Evolutionary conservation across 495 filamentous ascomycete species (phyloP).

Genomic region (Tuber melanosporum): DNA sequence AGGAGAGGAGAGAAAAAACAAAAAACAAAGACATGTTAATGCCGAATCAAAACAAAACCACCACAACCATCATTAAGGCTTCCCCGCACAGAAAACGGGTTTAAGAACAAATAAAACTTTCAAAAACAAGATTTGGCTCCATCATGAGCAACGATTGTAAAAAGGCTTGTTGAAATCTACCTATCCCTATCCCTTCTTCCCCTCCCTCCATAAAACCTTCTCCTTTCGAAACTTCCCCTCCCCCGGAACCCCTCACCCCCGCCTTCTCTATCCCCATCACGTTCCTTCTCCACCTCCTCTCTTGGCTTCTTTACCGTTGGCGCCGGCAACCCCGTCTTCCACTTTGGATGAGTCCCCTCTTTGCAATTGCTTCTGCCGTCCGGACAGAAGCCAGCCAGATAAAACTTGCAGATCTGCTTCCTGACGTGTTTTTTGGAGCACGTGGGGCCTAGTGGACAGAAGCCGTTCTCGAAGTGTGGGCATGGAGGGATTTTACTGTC

Average conservation of each 20-base stretch:
- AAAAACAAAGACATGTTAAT: background rate
- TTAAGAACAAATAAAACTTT: background rate
- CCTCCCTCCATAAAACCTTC: slow-evolving; percentile 41
- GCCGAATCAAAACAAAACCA: background rate
- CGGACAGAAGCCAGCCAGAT: slow-evolving; percentile 90
- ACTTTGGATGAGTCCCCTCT: slow-evolving; percentile 73
- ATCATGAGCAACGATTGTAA: background rate
- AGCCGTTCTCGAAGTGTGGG: slow-evolving; percentile 91
- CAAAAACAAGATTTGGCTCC: slow-evolving; percentile 1
- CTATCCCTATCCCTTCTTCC: slow-evolving; percentile 38
- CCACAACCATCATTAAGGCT: background rate
- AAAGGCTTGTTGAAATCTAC: slow-evolving; percentile 10
- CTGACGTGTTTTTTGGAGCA: slow-evolving; percentile 82
- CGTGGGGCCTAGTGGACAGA: slow-evolving; percentile 79
- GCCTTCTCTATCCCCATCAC: slow-evolving; percentile 51
- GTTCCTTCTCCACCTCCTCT: slow-evolving; percentile 54
- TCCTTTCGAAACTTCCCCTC: slow-evolving; percentile 43
- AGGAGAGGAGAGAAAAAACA: background rate
- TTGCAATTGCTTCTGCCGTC: slow-evolving; percentile 65
- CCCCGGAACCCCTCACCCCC: slow-evolving; percentile 48
- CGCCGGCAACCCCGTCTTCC: slow-evolving; percentile 62
- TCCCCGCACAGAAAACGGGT: background rate
- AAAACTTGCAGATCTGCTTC: slow-evolving; percentile 72
- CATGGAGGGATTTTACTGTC: slow-evolving; percentile 73
- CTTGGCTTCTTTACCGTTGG: slow-evolving; percentile 63